Conservation (phyloP, 805 yeast species). For the Lachancea fermentati region DNA sequence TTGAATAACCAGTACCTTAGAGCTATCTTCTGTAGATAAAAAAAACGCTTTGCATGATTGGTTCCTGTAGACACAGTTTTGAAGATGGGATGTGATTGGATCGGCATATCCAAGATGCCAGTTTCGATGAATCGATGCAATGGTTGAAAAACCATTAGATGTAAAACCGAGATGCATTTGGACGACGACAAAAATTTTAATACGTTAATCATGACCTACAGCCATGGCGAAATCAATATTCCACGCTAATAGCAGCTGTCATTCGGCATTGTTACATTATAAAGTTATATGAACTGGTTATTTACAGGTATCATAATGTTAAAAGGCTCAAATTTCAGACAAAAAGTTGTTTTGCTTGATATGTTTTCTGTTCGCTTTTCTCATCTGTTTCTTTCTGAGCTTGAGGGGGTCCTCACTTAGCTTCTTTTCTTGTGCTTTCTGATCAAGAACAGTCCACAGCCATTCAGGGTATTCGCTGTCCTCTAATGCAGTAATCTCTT, state of each 20-base stretch:
- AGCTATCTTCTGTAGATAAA: constrained; percentile 15
- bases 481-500: constrained; percentile 81
- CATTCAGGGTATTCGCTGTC: constrained; percentile 91
- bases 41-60: constrained; percentile 13
- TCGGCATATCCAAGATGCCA: constrained; percentile 1
- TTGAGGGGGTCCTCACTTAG: constrained; percentile 56
- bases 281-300: not conserved
- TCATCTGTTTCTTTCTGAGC: constrained; percentile 64
- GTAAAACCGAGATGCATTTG: not conserved
- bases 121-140: not conserved
- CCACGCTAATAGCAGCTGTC: too few relatives aligned
- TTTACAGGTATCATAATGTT: constrained; percentile 2
- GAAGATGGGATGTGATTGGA: constrained; percentile 10
- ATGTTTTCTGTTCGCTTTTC: constrained; percentile 58
- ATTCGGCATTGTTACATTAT: too few relatives aligned
- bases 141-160: not conserved
- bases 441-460: constrained; percentile 84
- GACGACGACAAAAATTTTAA: not conserved
- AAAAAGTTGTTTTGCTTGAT: constrained; percentile 79
- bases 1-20: constrained; percentile 16
- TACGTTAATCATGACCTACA: not conserved
- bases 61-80: constrained; percentile 1
- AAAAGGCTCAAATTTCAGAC: constrained; percentile 40
- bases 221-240: too few relatives aligned
- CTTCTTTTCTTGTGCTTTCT: constrained; percentile 49